These are phyloP conservation scores for Phytophthora pini DNA, from an alignment of 352 stramenopile genomes.

Conservation along the genomic window DNA sequence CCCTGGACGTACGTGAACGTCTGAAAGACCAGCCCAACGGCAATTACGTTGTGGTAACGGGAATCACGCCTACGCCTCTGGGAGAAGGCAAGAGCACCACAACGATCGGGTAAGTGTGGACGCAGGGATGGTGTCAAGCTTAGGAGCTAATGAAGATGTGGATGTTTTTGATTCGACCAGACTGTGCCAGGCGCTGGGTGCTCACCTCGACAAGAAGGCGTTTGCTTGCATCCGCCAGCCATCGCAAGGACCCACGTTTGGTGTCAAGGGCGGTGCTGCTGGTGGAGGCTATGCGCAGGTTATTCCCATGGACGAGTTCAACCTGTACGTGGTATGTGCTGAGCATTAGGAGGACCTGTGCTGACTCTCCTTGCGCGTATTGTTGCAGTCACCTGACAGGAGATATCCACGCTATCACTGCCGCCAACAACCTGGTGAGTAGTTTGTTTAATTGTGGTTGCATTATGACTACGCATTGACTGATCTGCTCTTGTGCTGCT, in stretches of 20 bases:
- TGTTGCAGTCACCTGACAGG: conserved; percentile 93
- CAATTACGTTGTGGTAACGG: conserved; percentile 98
- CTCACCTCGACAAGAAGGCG: conserved; percentile 93
- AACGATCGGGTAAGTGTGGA: conserved; percentile 90
- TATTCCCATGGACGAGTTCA: conserved; percentile 98
- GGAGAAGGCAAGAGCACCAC: conserved; percentile 99
- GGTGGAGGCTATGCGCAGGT: conserved; percentile 95
- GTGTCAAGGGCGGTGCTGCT: conserved; percentile 94
- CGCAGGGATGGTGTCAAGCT: background rate
- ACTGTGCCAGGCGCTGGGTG: conserved; percentile 94
- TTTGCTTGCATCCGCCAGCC: conserved; percentile 98
- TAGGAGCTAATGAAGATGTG: conserved; percentile 12
- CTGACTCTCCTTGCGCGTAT: conserved; percentile 11
- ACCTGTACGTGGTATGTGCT: conserved; percentile 90
- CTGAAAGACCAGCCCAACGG: conserved; percentile 89
- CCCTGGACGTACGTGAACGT: conserved; percentile 89
- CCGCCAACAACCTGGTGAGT: conserved; percentile 96
- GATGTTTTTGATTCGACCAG: conserved; percentile 69
- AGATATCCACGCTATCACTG: conserved; percentile 98
- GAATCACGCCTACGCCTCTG: conserved; percentile 98
- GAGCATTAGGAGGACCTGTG: conserved; percentile 22
- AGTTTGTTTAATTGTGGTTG: background rate
- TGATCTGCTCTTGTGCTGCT: background rate
- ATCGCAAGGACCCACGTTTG: conserved; percentile 98
- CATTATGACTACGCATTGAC: conserved; percentile 6